Conservation (phyloP, 805 yeast genomes). For the Wickerhamomyces canadensis region DNA sequence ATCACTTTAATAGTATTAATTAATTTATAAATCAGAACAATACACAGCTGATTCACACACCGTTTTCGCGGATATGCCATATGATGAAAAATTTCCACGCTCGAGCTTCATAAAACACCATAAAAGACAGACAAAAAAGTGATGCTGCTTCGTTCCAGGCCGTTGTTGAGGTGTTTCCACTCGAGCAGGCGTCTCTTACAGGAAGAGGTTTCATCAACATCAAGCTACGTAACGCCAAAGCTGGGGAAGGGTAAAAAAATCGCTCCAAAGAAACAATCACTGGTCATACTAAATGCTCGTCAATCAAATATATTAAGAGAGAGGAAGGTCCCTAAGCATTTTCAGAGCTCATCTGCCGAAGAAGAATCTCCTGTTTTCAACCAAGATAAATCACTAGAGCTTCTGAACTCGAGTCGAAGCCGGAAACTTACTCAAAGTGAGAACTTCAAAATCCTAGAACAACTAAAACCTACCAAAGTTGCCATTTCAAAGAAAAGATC, state of each 20-base stretch:
- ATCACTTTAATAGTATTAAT: too few species aligned
- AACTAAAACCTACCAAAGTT: slow-evolving; percentile 12
- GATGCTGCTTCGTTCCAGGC: too few species aligned
- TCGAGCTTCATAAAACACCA: too few species aligned
- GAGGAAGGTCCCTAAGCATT: not conserved
- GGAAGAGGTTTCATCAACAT: too few species aligned
- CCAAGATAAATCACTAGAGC: slow-evolving; percentile 2
- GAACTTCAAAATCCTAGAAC: slow-evolving; percentile 5
- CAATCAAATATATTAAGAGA: slow-evolving; percentile 14
- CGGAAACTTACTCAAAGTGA: slow-evolving; percentile 6
- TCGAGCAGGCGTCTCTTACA: not conserved
- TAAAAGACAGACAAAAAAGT: too few species aligned
- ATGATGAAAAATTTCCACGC: too few species aligned
- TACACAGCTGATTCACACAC: too few species aligned
- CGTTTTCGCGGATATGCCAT: too few species aligned
- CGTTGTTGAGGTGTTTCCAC: not conserved
- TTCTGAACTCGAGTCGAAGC: slow-evolving; percentile 8
- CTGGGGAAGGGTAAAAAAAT: slow-evolving; percentile 22
- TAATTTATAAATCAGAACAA: too few species aligned
- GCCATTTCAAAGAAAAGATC: slow-evolving; percentile 15
- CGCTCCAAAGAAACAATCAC: slow-evolving; percentile 17
- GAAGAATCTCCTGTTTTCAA: slow-evolving; percentile 2
- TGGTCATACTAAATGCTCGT: slow-evolving; percentile 19
- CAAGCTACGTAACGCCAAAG: not conserved
- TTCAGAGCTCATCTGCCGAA: slow-evolving; percentile 3